Evolutionary conservation across 345 rosid species (phyloP), one percentile per base, ranked within the genome.

Genomic region (Turritis glabra): DNA sequence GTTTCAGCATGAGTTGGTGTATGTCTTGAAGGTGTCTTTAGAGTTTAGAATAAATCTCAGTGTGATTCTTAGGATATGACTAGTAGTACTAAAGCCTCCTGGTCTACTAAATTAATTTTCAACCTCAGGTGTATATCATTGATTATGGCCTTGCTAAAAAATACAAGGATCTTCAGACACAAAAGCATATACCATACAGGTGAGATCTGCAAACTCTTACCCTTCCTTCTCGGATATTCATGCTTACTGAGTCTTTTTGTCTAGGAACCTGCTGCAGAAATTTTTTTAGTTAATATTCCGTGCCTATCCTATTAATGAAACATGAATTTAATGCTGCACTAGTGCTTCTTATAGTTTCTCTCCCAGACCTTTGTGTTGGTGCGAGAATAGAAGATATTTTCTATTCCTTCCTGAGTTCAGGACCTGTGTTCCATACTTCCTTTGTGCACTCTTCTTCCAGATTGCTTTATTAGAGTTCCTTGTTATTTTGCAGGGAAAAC

Each of bases 401-500:
- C 9, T 35, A 11, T 6, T n/a, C n/a, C 26, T 63, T 12, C 7
- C 51, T 69, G 26, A 69, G 27, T 26, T 55, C 27, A 7, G 6
- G 13, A 57, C 57, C 41, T 72, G 29, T 65, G 17, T n/a, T 75
- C 15, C 1, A 60, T 57, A 10, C 9, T 76, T 76, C 17, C 21
- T 69, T 40, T 37, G 50, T 67, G 15, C 22, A 29, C 47, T 14
- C 62, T 22, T 43, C 47, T 52, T 68, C 52, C 14, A 2, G 21
- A 52, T 68, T 76, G 65, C 18, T 64, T 50, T 44, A 12, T 38
- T 26, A 47, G 7, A 7, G 7, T 47, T 64, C n/a, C n/a, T 47
- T 60, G 46, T 53, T 47, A 62, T 53, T 79, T 63, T 73, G 14
- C 82, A 95, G 99, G 81, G 99, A 95, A 83, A 95, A 92, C 81